Base-by-base conservation (phyloP, 495 filamentous ascomycete species). In the Penicillium pulvis region DNA sequence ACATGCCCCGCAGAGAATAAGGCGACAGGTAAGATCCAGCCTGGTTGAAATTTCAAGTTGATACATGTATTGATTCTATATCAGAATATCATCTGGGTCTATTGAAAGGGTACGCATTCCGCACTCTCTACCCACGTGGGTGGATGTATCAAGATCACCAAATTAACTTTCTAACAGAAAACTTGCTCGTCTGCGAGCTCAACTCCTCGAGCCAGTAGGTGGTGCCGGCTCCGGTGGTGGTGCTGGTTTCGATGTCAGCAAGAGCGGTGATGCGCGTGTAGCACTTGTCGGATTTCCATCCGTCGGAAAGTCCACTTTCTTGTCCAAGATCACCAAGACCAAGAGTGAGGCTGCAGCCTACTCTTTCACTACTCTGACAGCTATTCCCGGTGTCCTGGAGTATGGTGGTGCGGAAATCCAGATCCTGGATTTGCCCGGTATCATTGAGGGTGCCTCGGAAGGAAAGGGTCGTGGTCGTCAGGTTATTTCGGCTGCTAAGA, bases 361-460 rank as follows among this genome's bases (percentile, higher is more conserved):
- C 74, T 88, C 92, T 55, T 99, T 99, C 85, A 99, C 95, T 6
- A 99, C 95, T 0, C 79, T 99, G 24, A 99, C 95, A 2, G 95
- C 95, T 14, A 99, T 99, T 59, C 95, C 95, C 14, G 95, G 95
- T 61, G 95, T 99, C 9, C 81, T 99, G 58, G 95, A 98, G 77
- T 99, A 99, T 75, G 95, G 93, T 8, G 95, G 95, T 46, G 95
- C 95, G 2, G 95, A 99, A 74, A 97, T 99, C 58, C 95, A 99
- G 73, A 89, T 99, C 58, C 87, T 99, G 42, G 95, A 99, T 88
- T 78, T 99, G 57, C 95, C 95, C 0, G 95, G 95, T 79, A 99
- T 99, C 65, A 99, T 99, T 67, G 95, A 99, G 70, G 95, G 95
- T 47, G 95, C 95, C 36, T 79, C 92, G 0, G 95, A 99, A 72